These are phyloP conservation scores for Saccharomycopsis sp. DNA, from an alignment of 805 yeast species.

Conservation along the genomic window DNA sequence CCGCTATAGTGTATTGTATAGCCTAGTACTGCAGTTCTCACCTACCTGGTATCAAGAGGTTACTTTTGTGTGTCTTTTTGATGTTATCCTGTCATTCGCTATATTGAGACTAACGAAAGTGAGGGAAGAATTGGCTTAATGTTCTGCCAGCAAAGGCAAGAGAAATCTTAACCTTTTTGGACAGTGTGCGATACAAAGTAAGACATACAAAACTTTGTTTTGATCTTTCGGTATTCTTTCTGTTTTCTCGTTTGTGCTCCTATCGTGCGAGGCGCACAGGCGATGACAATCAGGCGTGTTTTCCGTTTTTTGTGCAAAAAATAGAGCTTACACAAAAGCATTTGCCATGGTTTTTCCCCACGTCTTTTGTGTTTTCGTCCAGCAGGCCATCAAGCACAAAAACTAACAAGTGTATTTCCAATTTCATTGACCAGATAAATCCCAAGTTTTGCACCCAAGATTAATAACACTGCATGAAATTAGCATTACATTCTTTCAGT, in stretches of 20 bases:
- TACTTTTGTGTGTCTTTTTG: no score
- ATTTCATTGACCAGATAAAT: not conserved
- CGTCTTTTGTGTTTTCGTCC: no score
- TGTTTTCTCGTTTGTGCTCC: no score
- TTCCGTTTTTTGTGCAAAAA: no score
- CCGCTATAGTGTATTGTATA: not conserved
- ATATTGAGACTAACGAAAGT: not conserved
- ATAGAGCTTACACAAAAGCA: no score
- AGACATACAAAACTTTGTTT: not conserved
- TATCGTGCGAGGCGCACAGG: no score
- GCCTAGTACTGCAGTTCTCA: no score
- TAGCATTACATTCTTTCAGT: not conserved
- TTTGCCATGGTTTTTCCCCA: no score
- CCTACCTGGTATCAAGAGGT: no score
- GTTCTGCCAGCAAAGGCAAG: no score
- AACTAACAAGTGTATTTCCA: not conserved
- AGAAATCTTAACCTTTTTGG: not conserved
- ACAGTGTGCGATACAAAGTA: not conserved
- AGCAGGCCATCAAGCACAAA: no score
- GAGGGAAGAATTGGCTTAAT: not conserved
- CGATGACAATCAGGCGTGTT: no score
- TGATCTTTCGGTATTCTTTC: not conserved
- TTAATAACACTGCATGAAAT: not conserved
- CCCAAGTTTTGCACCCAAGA: not conserved
- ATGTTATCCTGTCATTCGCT: not conserved